phyloP scores from a whole-genome alignment of 2,329 filamentous ascomycete species.

The Monilinia laxa region DNA sequence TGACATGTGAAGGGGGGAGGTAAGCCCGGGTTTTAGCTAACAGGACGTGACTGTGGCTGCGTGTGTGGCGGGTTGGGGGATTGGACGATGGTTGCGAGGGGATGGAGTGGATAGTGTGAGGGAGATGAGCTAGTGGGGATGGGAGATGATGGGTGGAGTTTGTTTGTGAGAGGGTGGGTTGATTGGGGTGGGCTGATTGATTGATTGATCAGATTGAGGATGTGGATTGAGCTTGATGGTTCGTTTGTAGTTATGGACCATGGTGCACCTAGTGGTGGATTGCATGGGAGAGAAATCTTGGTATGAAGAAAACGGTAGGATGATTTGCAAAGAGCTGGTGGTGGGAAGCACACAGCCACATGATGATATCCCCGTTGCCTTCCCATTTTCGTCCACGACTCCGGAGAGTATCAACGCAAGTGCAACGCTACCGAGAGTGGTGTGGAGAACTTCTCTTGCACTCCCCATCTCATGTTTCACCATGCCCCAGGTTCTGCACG shows the following conservation, averaged over 20 bases:
- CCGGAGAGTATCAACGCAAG: not conserved
- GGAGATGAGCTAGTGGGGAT: not conserved
- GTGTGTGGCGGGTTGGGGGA: not conserved
- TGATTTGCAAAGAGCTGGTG: not conserved
- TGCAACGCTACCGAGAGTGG: not conserved
- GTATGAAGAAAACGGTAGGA: not conserved
- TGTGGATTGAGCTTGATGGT: not conserved
- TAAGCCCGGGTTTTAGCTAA: not conserved
- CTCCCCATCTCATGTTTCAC: constrained; percentile 2
- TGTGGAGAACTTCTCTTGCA: not conserved
- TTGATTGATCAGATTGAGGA: not conserved
- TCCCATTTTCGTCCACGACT: not conserved
- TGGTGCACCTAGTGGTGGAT: no score
- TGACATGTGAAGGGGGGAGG: not conserved
- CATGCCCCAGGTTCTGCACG: constrained; percentile 5
- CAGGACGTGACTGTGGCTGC: constrained; percentile 7
- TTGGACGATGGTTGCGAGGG: not conserved
- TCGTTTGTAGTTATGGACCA: not conserved
- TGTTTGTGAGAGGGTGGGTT: constrained; percentile 11
- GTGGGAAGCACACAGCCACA: not conserved
- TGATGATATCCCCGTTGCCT: not conserved
- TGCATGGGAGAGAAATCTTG: not conserved
- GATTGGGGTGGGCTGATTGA: not conserved
- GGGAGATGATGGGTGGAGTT: not conserved
- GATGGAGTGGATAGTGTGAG: not conserved